Conservation (phyloP, 2,329 filamentous ascomycete genomes). For the Aspergillus sp. region DNA sequence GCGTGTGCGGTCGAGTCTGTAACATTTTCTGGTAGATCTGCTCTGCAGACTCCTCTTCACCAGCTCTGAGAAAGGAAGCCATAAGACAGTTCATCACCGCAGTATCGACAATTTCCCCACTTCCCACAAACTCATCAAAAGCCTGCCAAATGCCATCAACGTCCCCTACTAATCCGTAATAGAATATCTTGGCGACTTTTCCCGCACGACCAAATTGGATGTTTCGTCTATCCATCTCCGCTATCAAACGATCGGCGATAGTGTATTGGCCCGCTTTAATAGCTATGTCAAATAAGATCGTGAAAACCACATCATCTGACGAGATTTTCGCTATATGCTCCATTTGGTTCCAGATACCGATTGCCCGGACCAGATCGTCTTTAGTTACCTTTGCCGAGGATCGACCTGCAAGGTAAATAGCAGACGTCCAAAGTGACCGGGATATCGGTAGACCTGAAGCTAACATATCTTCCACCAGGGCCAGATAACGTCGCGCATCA, state of each 20-base stretch:
- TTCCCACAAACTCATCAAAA: conserved; percentile 79
- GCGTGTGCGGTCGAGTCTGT: conserved; percentile 47
- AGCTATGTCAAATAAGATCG: conserved; percentile 86
- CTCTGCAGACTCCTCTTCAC: conserved; percentile 74
- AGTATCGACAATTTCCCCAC: conserved; percentile 85
- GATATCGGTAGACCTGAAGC: conserved; percentile 68
- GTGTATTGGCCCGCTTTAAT: conserved; percentile 80
- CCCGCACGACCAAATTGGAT: conserved; percentile 75
- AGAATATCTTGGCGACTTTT: conserved; percentile 78
- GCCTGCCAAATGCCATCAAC: conserved; percentile 71
- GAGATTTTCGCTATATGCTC: conserved; percentile 67
- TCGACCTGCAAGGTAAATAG: conserved; percentile 74
- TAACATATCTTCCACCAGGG: conserved; percentile 80
- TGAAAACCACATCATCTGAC: conserved; percentile 81
- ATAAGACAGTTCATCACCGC: conserved; percentile 85
- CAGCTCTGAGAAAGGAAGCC: conserved; percentile 70
- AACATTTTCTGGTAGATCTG: conserved; percentile 86
- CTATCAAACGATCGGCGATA: conserved; percentile 79
- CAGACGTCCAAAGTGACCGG: conserved; percentile 75
- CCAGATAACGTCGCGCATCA: conserved; percentile 76
- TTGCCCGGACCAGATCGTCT: conserved; percentile 64
- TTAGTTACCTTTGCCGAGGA: conserved; percentile 62
- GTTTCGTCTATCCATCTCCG: conserved; percentile 73
- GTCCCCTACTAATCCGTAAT: conserved; percentile 73
- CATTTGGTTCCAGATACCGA: conserved; percentile 87